These are phyloP conservation scores for Takashimella koratensis DNA, from an alignment of 1,284 basidiomycete species.

Conservation along the genomic window DNA sequence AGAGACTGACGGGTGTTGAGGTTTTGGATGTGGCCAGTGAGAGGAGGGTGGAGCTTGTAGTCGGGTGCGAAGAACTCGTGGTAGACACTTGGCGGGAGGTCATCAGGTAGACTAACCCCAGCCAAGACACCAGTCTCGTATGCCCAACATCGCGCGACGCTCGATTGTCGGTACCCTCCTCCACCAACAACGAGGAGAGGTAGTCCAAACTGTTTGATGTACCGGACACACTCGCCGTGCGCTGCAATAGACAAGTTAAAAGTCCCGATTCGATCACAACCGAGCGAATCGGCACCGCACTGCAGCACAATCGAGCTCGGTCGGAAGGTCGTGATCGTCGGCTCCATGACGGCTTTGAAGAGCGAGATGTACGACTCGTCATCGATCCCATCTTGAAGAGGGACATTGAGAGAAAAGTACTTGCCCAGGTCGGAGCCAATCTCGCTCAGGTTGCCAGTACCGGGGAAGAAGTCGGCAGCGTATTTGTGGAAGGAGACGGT, in stretches of 20 bases:
- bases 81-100: slow-evolving; percentile 84
- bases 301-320: slow-evolving; percentile 92
- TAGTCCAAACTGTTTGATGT: slow-evolving; percentile 85
- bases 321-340: slow-evolving; percentile 83
- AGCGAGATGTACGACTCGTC: slow-evolving; percentile 93
- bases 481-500: slow-evolving; percentile 99
- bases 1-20: slow-evolving; percentile 78
- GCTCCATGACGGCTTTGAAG: slow-evolving; percentile 95
- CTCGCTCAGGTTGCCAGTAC: slow-evolving; percentile 89
- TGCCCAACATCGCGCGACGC: slow-evolving; percentile 97
- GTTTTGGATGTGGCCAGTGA: slow-evolving; percentile 89
- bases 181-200: slow-evolving; percentile 89
- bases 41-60: slow-evolving; percentile 87
- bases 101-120: slow-evolving; percentile 75
- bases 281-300: slow-evolving; percentile 94
- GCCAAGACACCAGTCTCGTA: slow-evolving; percentile 96
- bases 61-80: slow-evolving; percentile 90
- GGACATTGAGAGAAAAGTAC: slow-evolving; percentile 94
- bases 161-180: slow-evolving; percentile 79
- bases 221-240: slow-evolving; percentile 96
- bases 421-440: slow-evolving; percentile 80
- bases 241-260: slow-evolving; percentile 99
- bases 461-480: slow-evolving; percentile 96
- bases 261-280: slow-evolving; percentile 88
- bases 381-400: slow-evolving; percentile 93